Evolutionary conservation across 2,329 filamentous ascomycete genomes (phyloP).

Genomic region (Scorias spongiosa): DNA sequence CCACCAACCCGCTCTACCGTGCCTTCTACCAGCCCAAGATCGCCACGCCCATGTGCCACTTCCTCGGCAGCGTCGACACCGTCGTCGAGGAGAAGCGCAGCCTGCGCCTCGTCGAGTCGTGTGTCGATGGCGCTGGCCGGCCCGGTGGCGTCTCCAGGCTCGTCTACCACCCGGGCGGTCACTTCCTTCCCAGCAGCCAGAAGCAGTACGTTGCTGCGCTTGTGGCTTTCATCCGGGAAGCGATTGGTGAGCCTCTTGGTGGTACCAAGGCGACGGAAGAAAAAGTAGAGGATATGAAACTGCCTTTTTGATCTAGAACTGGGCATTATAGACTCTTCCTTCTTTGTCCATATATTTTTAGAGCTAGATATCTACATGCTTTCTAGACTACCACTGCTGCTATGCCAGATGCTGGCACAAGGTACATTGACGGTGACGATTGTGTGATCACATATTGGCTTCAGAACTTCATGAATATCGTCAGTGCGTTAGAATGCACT

Average conservation of each 20-base stretch:
- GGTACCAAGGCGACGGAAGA: slow-evolving; percentile 32
- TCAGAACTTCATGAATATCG: too few species aligned
- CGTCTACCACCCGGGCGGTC: slow-evolving; percentile 71
- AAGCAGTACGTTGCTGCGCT: slow-evolving; percentile 68
- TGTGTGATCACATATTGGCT: too few species aligned
- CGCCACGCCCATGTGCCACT: slow-evolving; percentile 63
- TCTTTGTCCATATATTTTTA: too few species aligned
- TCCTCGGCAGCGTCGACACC: slow-evolving; percentile 69
- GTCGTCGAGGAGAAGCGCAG: slow-evolving; percentile 71
- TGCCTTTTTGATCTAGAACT: slow-evolving; percentile 39
- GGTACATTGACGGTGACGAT: too few species aligned
- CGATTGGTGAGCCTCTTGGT: slow-evolving; percentile 26
- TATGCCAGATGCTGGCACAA: too few species aligned
- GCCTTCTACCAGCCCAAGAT: slow-evolving; percentile 66
- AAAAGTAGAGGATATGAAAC: slow-evolving; percentile 51
- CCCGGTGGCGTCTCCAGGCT: slow-evolving; percentile 26
- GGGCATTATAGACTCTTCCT: too few species aligned
- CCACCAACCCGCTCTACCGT: slow-evolving; percentile 41
- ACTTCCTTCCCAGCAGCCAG: slow-evolving; percentile 66
- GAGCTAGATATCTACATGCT: too few species aligned
- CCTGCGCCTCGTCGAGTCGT: slow-evolving; percentile 50
- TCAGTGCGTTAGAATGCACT: too few species aligned
- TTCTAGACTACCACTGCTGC: too few species aligned
- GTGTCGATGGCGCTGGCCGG: slow-evolving; percentile 32
- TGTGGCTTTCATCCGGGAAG: slow-evolving; percentile 52